These are phyloP conservation scores for Rachicladosporium sp. DNA, from an alignment of 2,329 filamentous ascomycete genomes.

Conservation along the genomic window DNA sequence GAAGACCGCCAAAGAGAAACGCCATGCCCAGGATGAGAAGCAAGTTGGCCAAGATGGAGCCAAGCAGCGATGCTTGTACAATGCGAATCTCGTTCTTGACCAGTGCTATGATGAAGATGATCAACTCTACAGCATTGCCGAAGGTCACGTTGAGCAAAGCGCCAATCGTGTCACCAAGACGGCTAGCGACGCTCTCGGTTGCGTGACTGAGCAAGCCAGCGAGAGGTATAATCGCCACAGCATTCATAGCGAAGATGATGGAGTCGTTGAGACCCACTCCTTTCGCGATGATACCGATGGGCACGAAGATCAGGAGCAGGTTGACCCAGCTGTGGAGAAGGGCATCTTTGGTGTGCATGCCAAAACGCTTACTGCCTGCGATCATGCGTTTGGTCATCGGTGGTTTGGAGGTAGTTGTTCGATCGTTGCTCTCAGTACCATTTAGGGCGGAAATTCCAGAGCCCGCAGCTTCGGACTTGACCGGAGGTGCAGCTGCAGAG, in stretches of 20 bases:
- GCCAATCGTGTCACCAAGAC: slow-evolving; percentile 37
- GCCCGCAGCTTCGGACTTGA: slow-evolving; percentile 39
- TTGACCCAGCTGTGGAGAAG: slow-evolving; percentile 69
- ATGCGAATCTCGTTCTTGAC: slow-evolving; percentile 78
- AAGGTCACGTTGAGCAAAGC: slow-evolving; percentile 41
- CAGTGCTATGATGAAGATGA: slow-evolving; percentile 58
- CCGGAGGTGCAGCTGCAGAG: slow-evolving; percentile 26
- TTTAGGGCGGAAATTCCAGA: slow-evolving; percentile 42
- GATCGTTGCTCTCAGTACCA: slow-evolving; percentile 16
- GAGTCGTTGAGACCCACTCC: slow-evolving; percentile 27
- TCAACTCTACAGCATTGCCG: slow-evolving; percentile 41
- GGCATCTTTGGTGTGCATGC: slow-evolving; percentile 43
- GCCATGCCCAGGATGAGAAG: slow-evolving; percentile 85
- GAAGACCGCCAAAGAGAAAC: slow-evolving; percentile 74
- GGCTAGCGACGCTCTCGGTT: slow-evolving; percentile 36
- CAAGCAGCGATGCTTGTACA: slow-evolving; percentile 79
- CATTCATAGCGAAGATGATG: slow-evolving; percentile 40
- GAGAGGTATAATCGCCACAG: slow-evolving; percentile 38
- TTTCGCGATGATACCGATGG: slow-evolving; percentile 58
- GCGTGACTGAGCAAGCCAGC: slow-evolving; percentile 37
- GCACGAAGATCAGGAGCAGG: slow-evolving; percentile 63
- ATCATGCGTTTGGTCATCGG: slow-evolving; percentile 39
- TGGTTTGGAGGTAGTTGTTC: slow-evolving; percentile 22
- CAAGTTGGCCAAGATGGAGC: slow-evolving; percentile 80
- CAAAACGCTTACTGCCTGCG: slow-evolving; percentile 39